Base-by-base conservation (phyloP, 352 stramenopile species). In the Lagenidium sp. region DNA sequence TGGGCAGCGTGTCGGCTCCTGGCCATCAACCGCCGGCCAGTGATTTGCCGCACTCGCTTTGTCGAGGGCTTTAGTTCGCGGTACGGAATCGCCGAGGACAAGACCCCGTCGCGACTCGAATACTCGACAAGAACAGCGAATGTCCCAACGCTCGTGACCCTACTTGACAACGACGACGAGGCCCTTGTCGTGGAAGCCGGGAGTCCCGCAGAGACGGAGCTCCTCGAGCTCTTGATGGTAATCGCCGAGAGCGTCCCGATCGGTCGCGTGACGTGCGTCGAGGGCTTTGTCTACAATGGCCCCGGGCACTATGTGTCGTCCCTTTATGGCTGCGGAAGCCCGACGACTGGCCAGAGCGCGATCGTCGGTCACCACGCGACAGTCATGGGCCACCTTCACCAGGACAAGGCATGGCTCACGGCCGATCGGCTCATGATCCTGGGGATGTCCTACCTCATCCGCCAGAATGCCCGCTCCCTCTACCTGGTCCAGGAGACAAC, bases 401-500 rank as follows among this genome's bases (percentile, higher is more conserved):
- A 50, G 24, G 26, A 60, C 52, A 60, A 60, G 25, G 44, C 46
- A 1, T 60, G 45, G 40, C 31, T 60, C 26, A 60, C 52, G 4
- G 19, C 20, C 3, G 52, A 60, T 36, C 21, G 8, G 21, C 24
- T 60, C 4, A 5, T 44, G 8, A 11, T 60, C 12, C 35, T 60
- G 38, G 52, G 52, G 19, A 19, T 47, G 24, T 16, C 15, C 13
- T 47, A 36, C 8, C 11, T 53, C 16, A 38, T 60, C 20, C 44
- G 51, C 4, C 44, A 60, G 28, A 55, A 60, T 22, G 34, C 19
- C 6, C 26, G 11, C 28, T 38, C 24, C 7, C 8, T 44, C 13
- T 50, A 47, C 29, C 19, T 13, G 6, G 44, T 31, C 0, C n/a
- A n/a, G n/a, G n/a, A n/a, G n/a, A n/a, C n/a, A n/a, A n/a, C n/a